Evolutionary conservation across 768 basidiomycete genomes (phyloP).

Genomic region (Tricholoma terreum): DNA sequence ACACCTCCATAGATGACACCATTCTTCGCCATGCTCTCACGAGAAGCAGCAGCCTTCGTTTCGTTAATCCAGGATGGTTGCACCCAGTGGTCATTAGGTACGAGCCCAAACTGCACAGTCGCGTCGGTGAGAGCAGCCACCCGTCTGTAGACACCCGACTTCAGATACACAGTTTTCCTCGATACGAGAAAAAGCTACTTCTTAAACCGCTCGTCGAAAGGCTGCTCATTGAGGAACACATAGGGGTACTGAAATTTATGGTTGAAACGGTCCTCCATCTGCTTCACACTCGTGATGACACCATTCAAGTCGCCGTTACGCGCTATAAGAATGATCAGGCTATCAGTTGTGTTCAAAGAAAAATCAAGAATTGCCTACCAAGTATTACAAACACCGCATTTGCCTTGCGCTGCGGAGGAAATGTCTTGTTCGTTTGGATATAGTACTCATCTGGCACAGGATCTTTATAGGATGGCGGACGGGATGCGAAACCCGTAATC

Average conservation of each 20-base stretch:
- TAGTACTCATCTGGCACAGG: constrained; percentile 62
- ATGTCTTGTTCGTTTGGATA: constrained; percentile 32
- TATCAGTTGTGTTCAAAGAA: background rate
- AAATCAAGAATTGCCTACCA: constrained; percentile 28
- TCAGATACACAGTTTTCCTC: background rate
- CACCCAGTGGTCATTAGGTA: constrained; percentile 73
- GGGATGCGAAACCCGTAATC: constrained; percentile 21
- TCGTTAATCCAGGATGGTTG: constrained; percentile 85
- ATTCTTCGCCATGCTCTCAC: constrained; percentile 68
- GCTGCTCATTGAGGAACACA: constrained; percentile 82
- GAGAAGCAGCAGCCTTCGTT: constrained; percentile 54
- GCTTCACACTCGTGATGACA: constrained; percentile 62
- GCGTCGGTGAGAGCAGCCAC: constrained; percentile 58
- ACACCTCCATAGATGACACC: constrained; percentile 67
- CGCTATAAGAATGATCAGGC: constrained; percentile 30
- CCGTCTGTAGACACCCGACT: constrained; percentile 34
- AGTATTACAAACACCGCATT: constrained; percentile 85
- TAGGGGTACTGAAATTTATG: constrained; percentile 81
- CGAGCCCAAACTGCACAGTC: constrained; percentile 70
- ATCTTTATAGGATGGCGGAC: constrained; percentile 49
- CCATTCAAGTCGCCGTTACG: constrained; percentile 60
- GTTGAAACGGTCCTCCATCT: constrained; percentile 91
- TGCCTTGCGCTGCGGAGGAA: constrained; percentile 55
- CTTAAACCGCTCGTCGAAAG: constrained; percentile 73
- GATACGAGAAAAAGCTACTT: constrained; percentile 29